Evolutionary conservation across 23 red algal genomes (phyloP).

Genomic region (Agarophyton chilense): DNA sequence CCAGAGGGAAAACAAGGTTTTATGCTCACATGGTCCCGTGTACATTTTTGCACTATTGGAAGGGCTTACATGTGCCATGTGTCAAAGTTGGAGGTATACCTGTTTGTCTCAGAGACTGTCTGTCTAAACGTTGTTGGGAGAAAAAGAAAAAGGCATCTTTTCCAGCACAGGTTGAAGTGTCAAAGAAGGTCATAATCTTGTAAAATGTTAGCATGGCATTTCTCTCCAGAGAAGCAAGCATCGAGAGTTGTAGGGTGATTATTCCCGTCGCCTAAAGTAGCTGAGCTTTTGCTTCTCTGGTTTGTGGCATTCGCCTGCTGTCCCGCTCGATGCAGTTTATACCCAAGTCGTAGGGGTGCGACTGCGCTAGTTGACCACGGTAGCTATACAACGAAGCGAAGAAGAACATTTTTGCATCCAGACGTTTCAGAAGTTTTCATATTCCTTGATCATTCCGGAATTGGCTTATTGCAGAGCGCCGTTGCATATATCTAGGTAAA

Average conservation of each 20-base stretch:
- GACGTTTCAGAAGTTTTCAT: not conserved
- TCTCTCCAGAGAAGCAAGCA: not conserved
- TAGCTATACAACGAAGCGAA: not conserved
- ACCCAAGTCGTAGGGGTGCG: not conserved
- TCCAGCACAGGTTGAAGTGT: not conserved
- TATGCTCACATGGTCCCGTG: not conserved
- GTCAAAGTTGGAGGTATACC: too few relatives aligned
- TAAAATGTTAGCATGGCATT: not conserved
- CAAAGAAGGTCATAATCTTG: not conserved
- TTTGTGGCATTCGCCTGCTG: too few relatives aligned
- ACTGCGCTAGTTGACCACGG: not conserved
- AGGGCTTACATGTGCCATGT: not conserved
- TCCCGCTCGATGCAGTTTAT: not conserved
- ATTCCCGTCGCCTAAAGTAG: not conserved
- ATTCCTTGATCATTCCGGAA: not conserved
- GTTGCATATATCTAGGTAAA: not conserved
- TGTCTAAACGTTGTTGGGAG: too few relatives aligned
- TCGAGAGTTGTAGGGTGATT: not conserved
- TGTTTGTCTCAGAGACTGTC: too few relatives aligned
- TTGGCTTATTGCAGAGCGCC: not conserved
- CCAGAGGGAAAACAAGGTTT: not conserved
- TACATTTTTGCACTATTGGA: not conserved
- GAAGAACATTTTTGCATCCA: not conserved
- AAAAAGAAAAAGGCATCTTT: too few relatives aligned
- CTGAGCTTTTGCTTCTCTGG: not conserved